A percentile compares a stretch with the other conserved stretches of the same genome.
Conservation (phyloP, 345 rosid species). For the Microthlaspi erraticum region DNA sequence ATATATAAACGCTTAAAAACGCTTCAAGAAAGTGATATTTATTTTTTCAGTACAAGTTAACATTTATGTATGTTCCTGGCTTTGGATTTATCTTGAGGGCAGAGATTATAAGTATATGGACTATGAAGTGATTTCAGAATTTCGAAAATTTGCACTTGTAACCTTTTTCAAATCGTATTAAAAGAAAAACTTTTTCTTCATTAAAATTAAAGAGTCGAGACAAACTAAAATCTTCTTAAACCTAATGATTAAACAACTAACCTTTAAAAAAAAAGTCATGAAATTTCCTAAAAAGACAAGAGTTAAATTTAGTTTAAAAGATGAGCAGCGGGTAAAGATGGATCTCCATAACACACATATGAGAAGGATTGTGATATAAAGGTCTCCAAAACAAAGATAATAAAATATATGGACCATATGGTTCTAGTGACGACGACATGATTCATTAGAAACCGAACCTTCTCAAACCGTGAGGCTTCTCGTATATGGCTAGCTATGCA, state of each 20-base stretch:
- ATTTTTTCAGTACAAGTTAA: not conserved
- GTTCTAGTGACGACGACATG: no score
- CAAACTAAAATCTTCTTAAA: not conserved
- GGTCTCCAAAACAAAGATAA: no score
- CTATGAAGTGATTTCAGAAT: no score
- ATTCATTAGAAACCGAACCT: constrained; percentile 14
- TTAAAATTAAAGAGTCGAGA: no score
- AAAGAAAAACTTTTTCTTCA: no score
- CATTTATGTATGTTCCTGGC: constrained; percentile 1
- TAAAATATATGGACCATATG: no score
- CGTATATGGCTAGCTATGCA: constrained; percentile 14
- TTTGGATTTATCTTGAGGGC: not conserved
- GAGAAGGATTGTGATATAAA: no score
- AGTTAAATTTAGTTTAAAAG: no score
- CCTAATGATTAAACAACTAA: constrained; percentile 1
- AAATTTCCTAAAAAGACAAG: not conserved
- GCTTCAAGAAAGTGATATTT: constrained; percentile 41
- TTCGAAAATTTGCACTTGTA: no score
- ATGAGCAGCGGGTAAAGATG: no score
- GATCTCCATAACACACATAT: no score
- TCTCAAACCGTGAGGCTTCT: constrained; percentile 18
- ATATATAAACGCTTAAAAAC: constrained; percentile 43
- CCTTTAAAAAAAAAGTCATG: constrained; percentile 1
- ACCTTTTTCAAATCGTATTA: no score
- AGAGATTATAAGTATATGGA: not conserved